These are phyloP conservation scores for Globisporangium alternatum DNA, from an alignment of 352 stramenopile genomes.

Conservation along the genomic window DNA sequence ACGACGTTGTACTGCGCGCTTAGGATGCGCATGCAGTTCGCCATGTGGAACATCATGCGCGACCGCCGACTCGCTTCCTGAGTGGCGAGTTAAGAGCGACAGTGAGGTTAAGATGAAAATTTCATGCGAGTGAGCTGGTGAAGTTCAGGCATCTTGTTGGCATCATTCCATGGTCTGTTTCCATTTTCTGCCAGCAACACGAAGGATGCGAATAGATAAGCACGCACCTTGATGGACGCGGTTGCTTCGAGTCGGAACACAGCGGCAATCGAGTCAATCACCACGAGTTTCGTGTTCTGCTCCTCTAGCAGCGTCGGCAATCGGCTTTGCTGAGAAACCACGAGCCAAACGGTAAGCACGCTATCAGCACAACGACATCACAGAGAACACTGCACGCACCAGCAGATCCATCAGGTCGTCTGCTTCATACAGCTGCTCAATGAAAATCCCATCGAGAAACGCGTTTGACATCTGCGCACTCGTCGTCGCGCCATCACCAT, in stretches of 20 bases:
- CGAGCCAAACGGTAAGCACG: background rate
- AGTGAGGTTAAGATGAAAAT: background rate
- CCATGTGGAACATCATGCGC: conserved; percentile 77
- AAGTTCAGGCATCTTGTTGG: background rate
- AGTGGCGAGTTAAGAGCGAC: background rate
- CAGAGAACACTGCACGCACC: conserved; percentile 22
- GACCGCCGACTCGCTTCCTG: conserved; percentile 69
- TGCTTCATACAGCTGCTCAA: conserved; percentile 74
- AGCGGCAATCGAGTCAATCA: conserved; percentile 79
- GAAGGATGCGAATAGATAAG: background rate
- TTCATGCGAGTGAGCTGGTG: background rate
- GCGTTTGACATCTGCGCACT: conserved; percentile 15
- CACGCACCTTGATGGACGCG: conserved; percentile 53
- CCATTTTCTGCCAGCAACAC: too few relatives aligned
- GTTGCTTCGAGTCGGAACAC: conserved; percentile 74
- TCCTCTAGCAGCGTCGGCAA: conserved; percentile 63
- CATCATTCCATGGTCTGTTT: background rate
- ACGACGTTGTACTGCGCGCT: conserved; percentile 73
- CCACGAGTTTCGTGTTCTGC: conserved; percentile 75
- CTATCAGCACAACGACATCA: background rate
- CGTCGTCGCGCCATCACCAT: background rate
- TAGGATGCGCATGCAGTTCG: conserved; percentile 83
- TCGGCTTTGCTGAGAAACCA: conserved; percentile 47
- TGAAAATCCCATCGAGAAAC: conserved; percentile 76
- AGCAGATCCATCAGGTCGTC: conserved; percentile 62